Conservation (phyloP, 805 yeast species). For the Ogataea trehalophila region DNA sequence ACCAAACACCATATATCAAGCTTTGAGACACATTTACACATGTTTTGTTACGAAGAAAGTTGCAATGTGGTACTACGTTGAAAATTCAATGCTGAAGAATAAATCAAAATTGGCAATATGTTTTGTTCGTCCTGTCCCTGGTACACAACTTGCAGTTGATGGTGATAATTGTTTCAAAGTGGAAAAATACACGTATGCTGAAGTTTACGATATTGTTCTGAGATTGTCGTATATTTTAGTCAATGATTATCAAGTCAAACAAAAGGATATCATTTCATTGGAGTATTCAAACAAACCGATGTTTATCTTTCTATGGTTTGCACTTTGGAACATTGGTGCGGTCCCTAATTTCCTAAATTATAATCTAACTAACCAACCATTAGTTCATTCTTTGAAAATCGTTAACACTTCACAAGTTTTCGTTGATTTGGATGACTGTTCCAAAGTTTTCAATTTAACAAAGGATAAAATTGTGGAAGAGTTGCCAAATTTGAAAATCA, state of each 20-base stretch:
- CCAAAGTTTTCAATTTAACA: conserved; percentile 41
- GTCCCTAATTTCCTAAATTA: conserved; percentile 82
- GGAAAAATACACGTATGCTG: conserved; percentile 62
- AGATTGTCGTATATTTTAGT: conserved; percentile 61
- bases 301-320: conserved; percentile 74
- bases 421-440: conserved; percentile 66
- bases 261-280: conserved; percentile 67
- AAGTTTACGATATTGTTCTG: conserved; percentile 62
- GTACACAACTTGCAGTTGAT: conserved; percentile 32
- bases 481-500: conserved; percentile 26
- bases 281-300: conserved; percentile 81
- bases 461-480: conserved; percentile 30
- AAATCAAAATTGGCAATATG: conserved; percentile 57
- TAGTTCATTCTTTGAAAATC: conserved; percentile 73
- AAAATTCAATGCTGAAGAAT: conserved; percentile 42
- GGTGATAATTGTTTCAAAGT: conserved; percentile 55
- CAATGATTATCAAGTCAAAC: conserved; percentile 56
- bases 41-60: conserved; percentile 36
- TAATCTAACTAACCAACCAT: conserved; percentile 66
- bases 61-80: conserved; percentile 70
- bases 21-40: conserved; percentile 37
- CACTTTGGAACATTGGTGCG: conserved; percentile 90
- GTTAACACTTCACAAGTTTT: conserved; percentile 63
- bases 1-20: conserved; percentile 38
- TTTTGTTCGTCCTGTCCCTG: conserved; percentile 46